A percentile compares a stretch with the other conserved stretches of the same genome.
These are phyloP conservation scores for Aspergillus neoniger DNA, from an alignment of 2,329 filamentous ascomycete species.

Conservation along the genomic window DNA sequence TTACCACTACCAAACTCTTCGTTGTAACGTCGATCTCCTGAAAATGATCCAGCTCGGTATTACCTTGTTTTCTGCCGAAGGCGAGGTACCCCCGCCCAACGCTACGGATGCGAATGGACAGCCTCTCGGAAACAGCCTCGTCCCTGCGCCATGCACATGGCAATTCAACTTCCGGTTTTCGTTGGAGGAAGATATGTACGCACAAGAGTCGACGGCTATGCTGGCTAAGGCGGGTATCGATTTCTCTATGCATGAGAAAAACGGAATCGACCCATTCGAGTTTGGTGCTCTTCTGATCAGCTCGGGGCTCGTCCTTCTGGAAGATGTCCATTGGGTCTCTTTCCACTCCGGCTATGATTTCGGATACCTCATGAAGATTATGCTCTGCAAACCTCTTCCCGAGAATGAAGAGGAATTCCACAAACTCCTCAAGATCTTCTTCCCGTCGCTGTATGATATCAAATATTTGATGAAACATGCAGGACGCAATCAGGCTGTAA, in stretches of 20 bases:
- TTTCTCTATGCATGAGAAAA: conserved; percentile 77
- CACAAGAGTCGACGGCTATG: conserved; percentile 89
- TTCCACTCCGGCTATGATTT: conserved; percentile 99
- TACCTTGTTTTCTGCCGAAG: conserved; percentile 87
- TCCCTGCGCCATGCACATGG: conserved; percentile 84
- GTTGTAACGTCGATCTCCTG: conserved; percentile 94
- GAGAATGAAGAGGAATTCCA: conserved; percentile 90
- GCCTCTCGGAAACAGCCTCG: conserved; percentile 54
- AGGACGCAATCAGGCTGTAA: conserved; percentile 67
- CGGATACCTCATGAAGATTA: conserved; percentile 91
- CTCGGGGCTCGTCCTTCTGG: conserved; percentile 83
- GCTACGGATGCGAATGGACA: conserved; percentile 56
- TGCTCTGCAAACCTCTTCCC: conserved; percentile 79
- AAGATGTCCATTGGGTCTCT: conserved; percentile 92
- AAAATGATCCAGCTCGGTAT: conserved; percentile 98
- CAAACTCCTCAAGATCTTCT: conserved; percentile 84
- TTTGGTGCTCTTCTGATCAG: conserved; percentile 90
- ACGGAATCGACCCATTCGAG: conserved; percentile 85
- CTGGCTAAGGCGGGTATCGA: conserved; percentile 90
- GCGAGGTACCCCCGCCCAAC: conserved; percentile 77
- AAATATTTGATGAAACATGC: conserved; percentile 96
- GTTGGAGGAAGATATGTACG: conserved; percentile 95
- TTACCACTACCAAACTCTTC: conserved; percentile 97
- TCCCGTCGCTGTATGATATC: conserved; percentile 91
- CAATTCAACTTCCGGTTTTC: conserved; percentile 99